These are phyloP conservation scores for Rubroboletus pulcherrimus DNA, from an alignment of 768 basidiomycete species.

Conservation along the genomic window DNA sequence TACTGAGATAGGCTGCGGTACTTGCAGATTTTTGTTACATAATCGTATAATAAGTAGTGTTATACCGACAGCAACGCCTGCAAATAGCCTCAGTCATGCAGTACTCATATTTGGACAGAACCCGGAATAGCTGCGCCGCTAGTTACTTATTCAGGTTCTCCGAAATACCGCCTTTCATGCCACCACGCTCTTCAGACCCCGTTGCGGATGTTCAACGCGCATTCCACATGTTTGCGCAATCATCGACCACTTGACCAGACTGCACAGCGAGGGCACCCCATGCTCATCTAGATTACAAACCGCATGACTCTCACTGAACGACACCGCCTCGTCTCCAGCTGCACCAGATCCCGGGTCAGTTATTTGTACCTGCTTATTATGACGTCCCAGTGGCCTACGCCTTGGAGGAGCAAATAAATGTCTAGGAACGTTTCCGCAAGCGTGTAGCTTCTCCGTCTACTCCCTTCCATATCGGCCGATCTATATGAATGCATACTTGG, in stretches of 20 bases:
- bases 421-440: conserved; percentile 2
- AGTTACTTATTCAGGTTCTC: conserved; percentile 7
- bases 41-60: background rate
- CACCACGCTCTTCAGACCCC: conserved; percentile 26
- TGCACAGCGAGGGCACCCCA: conserved; percentile 24
- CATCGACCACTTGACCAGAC: conserved; percentile 24
- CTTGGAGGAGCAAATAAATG: background rate
- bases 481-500: background rate
- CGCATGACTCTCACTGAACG: conserved; percentile 13
- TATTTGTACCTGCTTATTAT: conserved; percentile 1
- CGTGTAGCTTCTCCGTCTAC: background rate
- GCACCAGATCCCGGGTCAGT: conserved; percentile 8
- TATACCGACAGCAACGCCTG: background rate
- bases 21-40: conserved; percentile 7
- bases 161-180: conserved; percentile 16
- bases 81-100: conserved; percentile 1
- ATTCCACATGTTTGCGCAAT: conserved; percentile 33
- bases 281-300: conserved; percentile 20
- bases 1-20: background rate
- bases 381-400: conserved; percentile 1
- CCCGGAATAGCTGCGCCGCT: conserved; percentile 11
- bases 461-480: background rate
- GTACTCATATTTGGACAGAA: conserved; percentile 1
- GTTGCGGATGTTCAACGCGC: conserved; percentile 29
- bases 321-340: conserved; percentile 17